Evolutionary conservation across 331 rosid genomes (phyloP), one percentile per base, ranked within the genome.

Genomic region (Cydonia oblonga): DNA sequence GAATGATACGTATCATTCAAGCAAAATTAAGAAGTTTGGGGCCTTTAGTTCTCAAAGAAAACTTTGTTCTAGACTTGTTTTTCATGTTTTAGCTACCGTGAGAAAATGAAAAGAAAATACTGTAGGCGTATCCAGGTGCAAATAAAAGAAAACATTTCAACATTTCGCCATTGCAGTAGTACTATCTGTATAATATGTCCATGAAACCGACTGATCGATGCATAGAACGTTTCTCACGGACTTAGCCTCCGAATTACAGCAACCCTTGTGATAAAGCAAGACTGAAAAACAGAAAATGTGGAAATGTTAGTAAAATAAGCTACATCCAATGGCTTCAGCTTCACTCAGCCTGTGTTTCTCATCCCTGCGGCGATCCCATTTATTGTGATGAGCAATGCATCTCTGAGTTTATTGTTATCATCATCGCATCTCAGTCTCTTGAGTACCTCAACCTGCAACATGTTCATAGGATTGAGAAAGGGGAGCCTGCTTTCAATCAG

Each of bases 331-430:
- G 29, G 64, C 26, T 38, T 78, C 70, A 25, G 64, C 26, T 38
- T 78, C 70, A 25, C 73, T 84, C 75, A 89, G 75, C 98, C 98
- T 15, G 98, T 93, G 72, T 93, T 93, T 86, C 90, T 89, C 98
- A 93, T 93, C 49, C 98, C 97, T 4, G 98, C 98, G 52, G 98
- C 97, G 32, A 93, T 93, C 16, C 97, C 98, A 76, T 93, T 93
- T 44, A 93, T 83, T 25, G 97, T 93, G 77, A 93, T 93, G 67
- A 89, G 98, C 84, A 93, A 82, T 54, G 96, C 97, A 81, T 93
- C 98, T 80, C 98, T 78, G 76, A 93, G 83, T 68, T 85, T 82
- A 70, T 46, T 80, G 80, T 89, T 90, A 79, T 84, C 92, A 8
- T 88, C 92, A 15, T 93, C 96, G n/a, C 87, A 42, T 58, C 98